phyloP scores from a whole-genome alignment of 371 early-diverging fungal species.

The Mortierella sp. region DNA sequence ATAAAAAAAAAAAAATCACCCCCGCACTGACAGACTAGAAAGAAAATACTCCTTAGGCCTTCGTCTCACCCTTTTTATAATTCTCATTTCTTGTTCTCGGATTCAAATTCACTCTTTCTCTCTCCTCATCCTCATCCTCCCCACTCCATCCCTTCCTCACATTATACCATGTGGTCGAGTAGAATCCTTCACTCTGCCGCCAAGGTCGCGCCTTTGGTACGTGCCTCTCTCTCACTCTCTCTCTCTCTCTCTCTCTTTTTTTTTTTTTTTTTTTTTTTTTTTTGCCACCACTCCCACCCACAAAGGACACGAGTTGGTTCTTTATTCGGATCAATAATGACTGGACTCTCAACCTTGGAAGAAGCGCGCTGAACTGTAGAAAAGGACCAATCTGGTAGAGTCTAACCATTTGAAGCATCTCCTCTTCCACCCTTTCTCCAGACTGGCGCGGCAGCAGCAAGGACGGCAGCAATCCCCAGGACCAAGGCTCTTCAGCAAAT shows the following conservation, averaged over 20 bases:
- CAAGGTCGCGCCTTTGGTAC: constrained; percentile 29
- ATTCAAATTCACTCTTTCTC: background rate
- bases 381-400: too few relatives aligned
- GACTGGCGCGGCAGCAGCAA: too few relatives aligned
- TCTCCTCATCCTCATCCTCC: background rate
- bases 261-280: background rate
- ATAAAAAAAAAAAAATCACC: background rate
- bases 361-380: too few relatives aligned
- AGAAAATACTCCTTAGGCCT: background rate
- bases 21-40: too few relatives aligned
- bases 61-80: background rate
- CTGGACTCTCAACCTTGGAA: background rate
- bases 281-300: too few relatives aligned
- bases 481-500: background rate
- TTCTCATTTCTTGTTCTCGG: background rate
- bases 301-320: too few relatives aligned
- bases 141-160: background rate
- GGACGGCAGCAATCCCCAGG: background rate
- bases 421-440: too few relatives aligned
- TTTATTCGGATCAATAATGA: constrained; percentile 6
- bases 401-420: too few relatives aligned
- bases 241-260: background rate
- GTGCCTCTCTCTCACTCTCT: too few relatives aligned
- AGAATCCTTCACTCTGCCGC: constrained; percentile 27
- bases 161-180: constrained; percentile 38